Evolutionary conservation across 257 asterid species (phyloP), one percentile per base, ranked within the genome.

Genomic region (Apocynum venetum): DNA sequence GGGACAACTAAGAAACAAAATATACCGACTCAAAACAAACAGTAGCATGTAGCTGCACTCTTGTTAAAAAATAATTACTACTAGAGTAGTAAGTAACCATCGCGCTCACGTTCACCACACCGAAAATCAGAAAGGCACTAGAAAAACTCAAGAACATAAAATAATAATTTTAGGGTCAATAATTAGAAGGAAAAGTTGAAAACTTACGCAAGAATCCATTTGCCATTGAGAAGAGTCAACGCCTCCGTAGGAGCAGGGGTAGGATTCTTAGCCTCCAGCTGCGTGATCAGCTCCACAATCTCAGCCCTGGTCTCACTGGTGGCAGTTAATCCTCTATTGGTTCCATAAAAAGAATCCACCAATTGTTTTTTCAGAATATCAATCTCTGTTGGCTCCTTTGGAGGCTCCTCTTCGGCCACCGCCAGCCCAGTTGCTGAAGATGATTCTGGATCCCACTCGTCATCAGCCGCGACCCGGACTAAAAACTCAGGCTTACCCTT

Each of bases 191-290:
- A 7, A 6, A 49, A 3, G 14, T 41, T 44, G 7, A 4, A 63
- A 78, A 80, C 89, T 85, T 86, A 92, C 97, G 88, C 93, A 20
- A 94, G 99, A 78, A 93, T 87, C 99, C 98, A 95, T 85, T 91
- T 95, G 36, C 98, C 99, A 49, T 95, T 91, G 80, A 95, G 96
- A 52, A 91, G 85, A 53, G 91, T 25, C 85, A 95, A 81, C 68
- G 97, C 97, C 82, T 95, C 94, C 0, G 96, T 93, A 0, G 98
- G 97, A 19, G 96, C 96, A 2, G 98, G 97, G 46, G 90, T 95
- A 1, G 98, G 98, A 67, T 95, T 95, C 76, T 83, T 82, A 3
- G 97, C 89, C 87, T 95, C 98, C 74, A 95, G 89, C 88, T 87
- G 86, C 4, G 93, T 66, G 83, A 95, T 95, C 41, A 95, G 87